Base-by-base conservation (phyloP, 768 basidiomycete genomes). In the Dentipellis sp. region DNA sequence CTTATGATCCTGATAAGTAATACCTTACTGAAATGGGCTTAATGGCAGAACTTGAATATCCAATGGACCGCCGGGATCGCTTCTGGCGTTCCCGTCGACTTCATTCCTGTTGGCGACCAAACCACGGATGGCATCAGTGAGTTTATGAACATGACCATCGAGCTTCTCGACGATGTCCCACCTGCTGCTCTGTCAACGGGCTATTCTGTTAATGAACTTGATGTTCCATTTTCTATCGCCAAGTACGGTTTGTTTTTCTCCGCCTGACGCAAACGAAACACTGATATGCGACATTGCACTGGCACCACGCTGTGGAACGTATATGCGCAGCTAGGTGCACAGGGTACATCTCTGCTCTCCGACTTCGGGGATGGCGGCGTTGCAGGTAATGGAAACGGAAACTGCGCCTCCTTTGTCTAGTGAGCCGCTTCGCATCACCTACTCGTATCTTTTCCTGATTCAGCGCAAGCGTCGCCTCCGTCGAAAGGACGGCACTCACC, bases 41-140 rank as follows among this genome's bases (percentile, higher is more conserved):
- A 17, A 9, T 6, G 10, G 14, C 46, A 67, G 68, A 64, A 70
- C 57, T 62, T 74, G 17, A 71, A 74, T 54, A 70, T 65, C 11
- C 68, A 74, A 48, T 72, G 68, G 55, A 71, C 71, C n/a, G 56
- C 71, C 39, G 71, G 71, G 9, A 40, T 72, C 42, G 66, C 68
- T 0, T 60, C 64, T 14, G 62, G 56, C 39, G 62, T 66, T 16
- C 62, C 62, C 14, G 54, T 57, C 10, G 59, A 46, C n/a, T 66
- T 67, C 57, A 60, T 66, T 53, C 57, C 63, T 40, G 65, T 67
- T 22, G 65, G 66, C 49, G 12, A 53, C 10, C 14, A 54, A 11
- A 59, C 50, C 59, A 35, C 29, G 4, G 64, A 64, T 52, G 50
- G 34, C 45, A 46, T 57, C 23, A 52, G 52, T 12, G 63, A 60